A percentile compares a stretch with the other conserved stretches of the same genome.
Evolutionary conservation across 129 eudicot species (phyloP).

Genomic region (Tanacetum coccineum): DNA sequence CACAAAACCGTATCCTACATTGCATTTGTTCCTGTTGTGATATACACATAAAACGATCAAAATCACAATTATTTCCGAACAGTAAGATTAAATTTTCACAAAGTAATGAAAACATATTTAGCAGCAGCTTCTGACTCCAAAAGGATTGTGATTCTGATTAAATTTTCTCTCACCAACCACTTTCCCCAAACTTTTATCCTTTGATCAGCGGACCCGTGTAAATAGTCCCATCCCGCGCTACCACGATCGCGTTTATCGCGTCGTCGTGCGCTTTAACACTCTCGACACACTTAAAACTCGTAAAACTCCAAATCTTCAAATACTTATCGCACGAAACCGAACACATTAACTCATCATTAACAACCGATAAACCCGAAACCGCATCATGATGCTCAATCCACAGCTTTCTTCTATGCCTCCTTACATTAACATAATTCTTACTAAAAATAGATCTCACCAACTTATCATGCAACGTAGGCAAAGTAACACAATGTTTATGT

Average conservation of each 20-base stretch:
- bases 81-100: too few relatives aligned
- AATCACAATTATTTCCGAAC: background rate
- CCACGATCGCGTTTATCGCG: conserved; percentile 69
- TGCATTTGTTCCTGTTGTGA: conserved; percentile 78
- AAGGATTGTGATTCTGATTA: too few relatives aligned
- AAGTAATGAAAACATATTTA: too few relatives aligned
- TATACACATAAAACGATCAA: background rate
- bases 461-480: conserved; percentile 71
- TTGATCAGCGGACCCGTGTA: conserved; percentile 88
- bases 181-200: conserved; percentile 59
- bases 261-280: conserved; percentile 78
- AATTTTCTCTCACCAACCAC: conserved; percentile 31
- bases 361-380: conserved; percentile 54
- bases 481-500: conserved; percentile 44
- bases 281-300: conserved; percentile 45
- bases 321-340: conserved; percentile 83
- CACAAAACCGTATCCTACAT: conserved; percentile 96
- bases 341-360: conserved; percentile 25
- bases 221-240: conserved; percentile 49
- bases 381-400: conserved; percentile 94
- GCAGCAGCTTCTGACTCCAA: too few relatives aligned
- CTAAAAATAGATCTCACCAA: conserved; percentile 43
- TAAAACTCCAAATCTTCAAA: conserved; percentile 54
- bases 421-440: conserved; percentile 59
- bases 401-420: conserved; percentile 62